Percentiles rank a stretch among this genome's conserved stretches.
Evolutionary conservation across 1,139 yeast species (phyloP).

Genomic region (Magnusiomyces fungicola): DNA sequence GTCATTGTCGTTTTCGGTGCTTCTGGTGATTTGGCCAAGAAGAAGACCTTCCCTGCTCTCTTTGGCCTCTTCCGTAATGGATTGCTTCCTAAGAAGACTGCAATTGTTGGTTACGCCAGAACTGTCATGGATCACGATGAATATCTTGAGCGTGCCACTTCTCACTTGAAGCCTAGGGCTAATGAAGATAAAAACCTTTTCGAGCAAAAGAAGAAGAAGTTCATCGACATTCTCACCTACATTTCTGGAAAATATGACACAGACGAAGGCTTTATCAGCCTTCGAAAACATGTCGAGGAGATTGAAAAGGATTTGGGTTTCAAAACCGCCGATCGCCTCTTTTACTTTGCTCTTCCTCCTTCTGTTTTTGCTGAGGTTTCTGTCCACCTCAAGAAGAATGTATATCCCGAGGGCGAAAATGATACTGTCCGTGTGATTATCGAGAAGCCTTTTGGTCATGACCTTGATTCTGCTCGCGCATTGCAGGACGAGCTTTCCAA

Average conservation of each 20-base stretch:
- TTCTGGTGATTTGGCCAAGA: constrained; percentile 93
- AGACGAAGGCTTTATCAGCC: constrained; percentile 58
- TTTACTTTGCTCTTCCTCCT: constrained; percentile 93
- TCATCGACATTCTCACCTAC: constrained; percentile 59
- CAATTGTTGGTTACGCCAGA: constrained; percentile 89
- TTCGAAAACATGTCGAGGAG: constrained; percentile 48
- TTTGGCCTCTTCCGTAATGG: constrained; percentile 49
- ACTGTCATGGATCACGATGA: constrained; percentile 63
- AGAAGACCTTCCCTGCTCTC: constrained; percentile 62
- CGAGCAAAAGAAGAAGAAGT: constrained; percentile 45
- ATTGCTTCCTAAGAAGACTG: constrained; percentile 58
- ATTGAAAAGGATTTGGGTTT: constrained; percentile 45
- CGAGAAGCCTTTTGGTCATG: constrained; percentile 97
- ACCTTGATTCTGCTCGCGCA: constrained; percentile 66
- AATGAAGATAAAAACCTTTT: constrained; percentile 30
- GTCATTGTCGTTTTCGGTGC: constrained; percentile 85
- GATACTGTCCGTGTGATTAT: constrained; percentile 80
- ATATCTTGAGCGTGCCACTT: constrained; percentile 56
- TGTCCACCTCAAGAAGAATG: constrained; percentile 56
- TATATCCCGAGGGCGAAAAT: constrained; percentile 46
- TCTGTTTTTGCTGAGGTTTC: constrained; percentile 81
- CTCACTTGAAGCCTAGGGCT: constrained; percentile 54
- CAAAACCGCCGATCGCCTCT: constrained; percentile 51
- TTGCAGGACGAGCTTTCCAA: constrained; percentile 76
- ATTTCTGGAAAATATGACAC: constrained; percentile 74